These are phyloP conservation scores for Crithidia bombi DNA, from an alignment of 208 protist genomes.

Conservation along the genomic window DNA sequence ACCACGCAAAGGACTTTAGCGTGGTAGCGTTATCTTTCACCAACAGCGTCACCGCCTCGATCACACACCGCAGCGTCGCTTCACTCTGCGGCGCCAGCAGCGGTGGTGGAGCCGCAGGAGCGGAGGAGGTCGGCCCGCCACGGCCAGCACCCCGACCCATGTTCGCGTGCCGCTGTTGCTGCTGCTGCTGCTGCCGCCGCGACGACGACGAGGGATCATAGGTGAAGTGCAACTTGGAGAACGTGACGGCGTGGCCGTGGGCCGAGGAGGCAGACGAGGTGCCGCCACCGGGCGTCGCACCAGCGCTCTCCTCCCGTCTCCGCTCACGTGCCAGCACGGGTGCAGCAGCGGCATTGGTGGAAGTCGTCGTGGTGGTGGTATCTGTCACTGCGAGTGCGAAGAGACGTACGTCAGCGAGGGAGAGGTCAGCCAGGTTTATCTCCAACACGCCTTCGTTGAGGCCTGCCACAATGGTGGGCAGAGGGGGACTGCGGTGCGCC, in stretches of 20 bases:
- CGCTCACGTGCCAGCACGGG: neutral
- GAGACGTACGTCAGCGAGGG: slow-evolving; percentile 38
- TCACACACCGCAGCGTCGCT: slow-evolving; percentile 19
- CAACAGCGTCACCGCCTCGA: slow-evolving; percentile 29
- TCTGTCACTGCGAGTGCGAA: slow-evolving; percentile 42
- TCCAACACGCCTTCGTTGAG: slow-evolving; percentile 43
- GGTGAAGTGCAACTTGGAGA: slow-evolving; percentile 26
- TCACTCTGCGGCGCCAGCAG: slow-evolving; percentile 17
- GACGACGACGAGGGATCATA: slow-evolving; percentile 3
- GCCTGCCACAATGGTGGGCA: slow-evolving; percentile 45
- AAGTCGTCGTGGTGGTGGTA: neutral
- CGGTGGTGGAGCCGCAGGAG: slow-evolving; percentile 5
- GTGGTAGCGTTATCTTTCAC: slow-evolving; percentile 21
- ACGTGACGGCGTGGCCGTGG: slow-evolving; percentile 6
- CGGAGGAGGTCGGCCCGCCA: neutral
- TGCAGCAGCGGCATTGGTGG: neutral
- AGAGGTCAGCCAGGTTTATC: slow-evolving; percentile 51
- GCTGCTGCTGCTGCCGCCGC: no score
- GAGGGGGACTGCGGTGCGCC: slow-evolving; percentile 44
- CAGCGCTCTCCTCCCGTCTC: neutral
- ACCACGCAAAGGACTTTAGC: slow-evolving; percentile 45
- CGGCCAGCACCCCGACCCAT: neutral
- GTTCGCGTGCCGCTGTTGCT: slow-evolving; percentile 1
- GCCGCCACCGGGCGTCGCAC: neutral
- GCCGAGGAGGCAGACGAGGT: slow-evolving; percentile 22